A percentile compares a stretch with the other conserved stretches of the same genome.
Evolutionary conservation across 805 yeast species (phyloP).

Genomic region (Pichia ethanolica): DNA sequence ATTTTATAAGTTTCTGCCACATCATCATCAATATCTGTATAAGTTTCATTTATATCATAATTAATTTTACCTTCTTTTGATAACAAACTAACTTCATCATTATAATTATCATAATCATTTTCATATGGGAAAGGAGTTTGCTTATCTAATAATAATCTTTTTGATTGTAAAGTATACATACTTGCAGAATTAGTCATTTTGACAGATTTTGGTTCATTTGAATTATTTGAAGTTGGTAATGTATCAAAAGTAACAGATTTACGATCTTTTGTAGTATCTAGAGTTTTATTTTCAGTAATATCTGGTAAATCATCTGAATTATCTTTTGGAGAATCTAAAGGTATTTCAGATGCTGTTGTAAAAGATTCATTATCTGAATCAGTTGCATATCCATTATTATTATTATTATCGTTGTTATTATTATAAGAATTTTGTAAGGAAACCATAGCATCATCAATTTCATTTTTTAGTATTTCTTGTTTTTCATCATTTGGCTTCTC

Average conservation of each 20-base stretch:
- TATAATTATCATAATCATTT: slow-evolving; percentile 14
- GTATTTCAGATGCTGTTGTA: slow-evolving; percentile 1
- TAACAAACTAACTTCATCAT: slow-evolving; percentile 4
- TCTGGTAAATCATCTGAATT: too few species aligned
- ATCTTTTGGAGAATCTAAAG: not conserved
- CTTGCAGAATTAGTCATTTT: not conserved
- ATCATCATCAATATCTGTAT: slow-evolving; percentile 4
- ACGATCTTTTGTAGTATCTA: not conserved
- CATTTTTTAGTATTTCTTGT: slow-evolving; percentile 3
- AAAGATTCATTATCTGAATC: not conserved
- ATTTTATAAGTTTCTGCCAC: slow-evolving; percentile 7
- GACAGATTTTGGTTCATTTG: not conserved
- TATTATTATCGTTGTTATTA: too few species aligned
- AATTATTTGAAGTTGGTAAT: not conserved
- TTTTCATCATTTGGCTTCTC: not conserved
- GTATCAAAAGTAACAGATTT: not conserved
- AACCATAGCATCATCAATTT: slow-evolving; percentile 5
- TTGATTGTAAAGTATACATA: slow-evolving; percentile 7
- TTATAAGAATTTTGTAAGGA: not conserved
- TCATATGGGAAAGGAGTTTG: slow-evolving; percentile 6
- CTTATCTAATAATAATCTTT: slow-evolving; percentile 5
- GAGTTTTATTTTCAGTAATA: not conserved
- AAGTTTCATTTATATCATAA: not conserved
- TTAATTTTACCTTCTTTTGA: slow-evolving; percentile 1
- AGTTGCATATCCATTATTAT: too few species aligned